These are phyloP conservation scores for Aeschynomene evenia DNA, from an alignment of 306 rosid genomes.

Conservation along the genomic window DNA sequence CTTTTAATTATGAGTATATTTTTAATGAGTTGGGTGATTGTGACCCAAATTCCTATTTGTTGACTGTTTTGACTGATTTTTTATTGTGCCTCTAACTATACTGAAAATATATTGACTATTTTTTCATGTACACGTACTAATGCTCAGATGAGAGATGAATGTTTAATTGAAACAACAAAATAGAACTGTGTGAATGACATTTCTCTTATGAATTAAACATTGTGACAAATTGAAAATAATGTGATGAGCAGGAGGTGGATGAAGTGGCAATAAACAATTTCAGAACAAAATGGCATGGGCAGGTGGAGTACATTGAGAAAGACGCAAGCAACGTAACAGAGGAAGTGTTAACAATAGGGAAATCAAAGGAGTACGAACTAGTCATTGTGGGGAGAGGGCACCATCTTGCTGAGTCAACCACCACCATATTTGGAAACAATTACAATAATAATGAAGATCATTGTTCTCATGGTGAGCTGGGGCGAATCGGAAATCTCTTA, in stretches of 20 bases:
- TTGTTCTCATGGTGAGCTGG: constrained; percentile 36
- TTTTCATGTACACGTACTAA: too few species aligned
- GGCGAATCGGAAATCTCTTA: constrained; percentile 35
- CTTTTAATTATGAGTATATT: too few species aligned
- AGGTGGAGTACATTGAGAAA: constrained; percentile 34
- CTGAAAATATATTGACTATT: too few species aligned
- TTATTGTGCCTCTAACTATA: too few species aligned
- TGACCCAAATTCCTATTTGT: too few species aligned
- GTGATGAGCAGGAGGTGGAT: constrained; percentile 34
- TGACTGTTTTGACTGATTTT: too few species aligned
- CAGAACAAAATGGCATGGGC: constrained; percentile 21
- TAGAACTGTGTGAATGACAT: too few species aligned
- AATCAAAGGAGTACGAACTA: constrained; percentile 26
- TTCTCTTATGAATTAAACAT: too few species aligned
- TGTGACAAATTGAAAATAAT: background rate
- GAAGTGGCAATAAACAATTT: constrained; percentile 26
- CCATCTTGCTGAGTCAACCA: background rate
- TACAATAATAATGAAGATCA: background rate
- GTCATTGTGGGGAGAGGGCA: constrained; percentile 40
- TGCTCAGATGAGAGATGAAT: too few species aligned
- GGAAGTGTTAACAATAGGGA: constrained; percentile 30
- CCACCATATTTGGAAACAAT: too few species aligned
- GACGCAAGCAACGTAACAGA: constrained; percentile 22
- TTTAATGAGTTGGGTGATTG: too few species aligned
- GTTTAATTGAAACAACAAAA: too few species aligned